Evolutionary conservation across 83 land plant species (phyloP), one percentile per base, ranked within the genome.

Genomic region (Isoetes engelmannii): DNA sequence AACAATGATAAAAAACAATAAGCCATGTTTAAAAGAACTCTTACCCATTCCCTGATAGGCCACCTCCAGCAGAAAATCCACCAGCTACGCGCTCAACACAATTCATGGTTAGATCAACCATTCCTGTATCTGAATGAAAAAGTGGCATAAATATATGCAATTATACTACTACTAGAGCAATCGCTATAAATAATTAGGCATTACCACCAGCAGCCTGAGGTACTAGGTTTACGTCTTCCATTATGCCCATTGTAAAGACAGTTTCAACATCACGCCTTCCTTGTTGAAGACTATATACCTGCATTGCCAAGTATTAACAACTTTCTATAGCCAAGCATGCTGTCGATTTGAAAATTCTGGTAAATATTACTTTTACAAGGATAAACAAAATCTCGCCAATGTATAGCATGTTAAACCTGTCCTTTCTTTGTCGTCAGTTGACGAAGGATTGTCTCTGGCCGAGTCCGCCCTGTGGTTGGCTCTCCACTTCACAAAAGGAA

Each of bases 21-120:
- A 49, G 12, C 41, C 12, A 5, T 67, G 12, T 44, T 44, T 47
- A 61, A 5, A 65, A 17, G 0, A 65, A 76, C 83, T 44, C 66
- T 57, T 80, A 90, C 99, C 99, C 99, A 68, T 86, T 90, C 46
- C 82, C 82, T 69, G 99, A 94, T 60, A 94, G 76, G 12, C 99
- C 99, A 73, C 99, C 99, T 73, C 97, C 99, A n/a, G 96, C 99
- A 71, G 99, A 87, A 68, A 94, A 84, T 46, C 99, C 99, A 61
- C 99, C 87, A 68, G 84, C 79, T 56, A 75, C 82, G 63, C 99
- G 99, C 63, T 94, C 99, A 20, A 94, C 97, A 47, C 84, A 83
- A 85, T 90, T 94, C 97, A 94, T 88, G 20, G 85, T 75, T 67
- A 94, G 67, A 71, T 94, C 99, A 69, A 94, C 90, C 80, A 88